Conservation (phyloP, 2,329 filamentous ascomycete species). For the Fusarium pseudonygamai region DNA sequence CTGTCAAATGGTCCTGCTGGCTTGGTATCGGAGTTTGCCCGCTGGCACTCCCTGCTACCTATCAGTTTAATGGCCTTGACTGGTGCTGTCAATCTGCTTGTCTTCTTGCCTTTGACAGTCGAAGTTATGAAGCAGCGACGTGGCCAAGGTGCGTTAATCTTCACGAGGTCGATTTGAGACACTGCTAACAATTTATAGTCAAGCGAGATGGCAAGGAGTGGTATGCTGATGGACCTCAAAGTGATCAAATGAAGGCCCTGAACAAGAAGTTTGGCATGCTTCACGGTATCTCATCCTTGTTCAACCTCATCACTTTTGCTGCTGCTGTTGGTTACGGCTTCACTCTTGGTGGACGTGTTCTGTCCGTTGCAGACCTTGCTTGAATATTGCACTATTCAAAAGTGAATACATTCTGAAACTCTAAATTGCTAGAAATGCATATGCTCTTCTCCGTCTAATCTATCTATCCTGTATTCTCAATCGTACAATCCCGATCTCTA, state of each 20-base stretch:
- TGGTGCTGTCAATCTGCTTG: slow-evolving; percentile 73
- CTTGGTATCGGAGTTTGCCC: slow-evolving; percentile 68
- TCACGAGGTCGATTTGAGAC: too few species aligned
- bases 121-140: slow-evolving; percentile 79
- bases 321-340: slow-evolving; percentile 82
- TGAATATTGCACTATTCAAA: slow-evolving; percentile 10
- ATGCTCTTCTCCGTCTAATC: slow-evolving; percentile 3
- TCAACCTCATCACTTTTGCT: slow-evolving; percentile 78
- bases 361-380: slow-evolving; percentile 50
- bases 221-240: slow-evolving; percentile 81
- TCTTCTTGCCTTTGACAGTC: slow-evolving; percentile 79
- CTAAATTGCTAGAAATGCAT: slow-evolving; percentile 26
- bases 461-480: not conserved
- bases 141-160: slow-evolving; percentile 72
- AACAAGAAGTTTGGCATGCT: slow-evolving; percentile 82
- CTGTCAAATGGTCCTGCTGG: slow-evolving; percentile 60
- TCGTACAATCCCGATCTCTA: slow-evolving; percentile 8
- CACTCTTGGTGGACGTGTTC: slow-evolving; percentile 71
- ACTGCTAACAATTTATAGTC: slow-evolving; percentile 59
- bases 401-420: slow-evolving; percentile 2
- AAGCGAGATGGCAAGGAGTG: slow-evolving; percentile 89
- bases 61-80: slow-evolving; percentile 76
- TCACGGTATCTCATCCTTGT: slow-evolving; percentile 82
- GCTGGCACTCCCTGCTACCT: slow-evolving; percentile 72
- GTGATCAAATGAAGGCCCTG: slow-evolving; percentile 81